Base-by-base conservation (phyloP, 257 asterid genomes). In the Solanum tarapatanum region DNA sequence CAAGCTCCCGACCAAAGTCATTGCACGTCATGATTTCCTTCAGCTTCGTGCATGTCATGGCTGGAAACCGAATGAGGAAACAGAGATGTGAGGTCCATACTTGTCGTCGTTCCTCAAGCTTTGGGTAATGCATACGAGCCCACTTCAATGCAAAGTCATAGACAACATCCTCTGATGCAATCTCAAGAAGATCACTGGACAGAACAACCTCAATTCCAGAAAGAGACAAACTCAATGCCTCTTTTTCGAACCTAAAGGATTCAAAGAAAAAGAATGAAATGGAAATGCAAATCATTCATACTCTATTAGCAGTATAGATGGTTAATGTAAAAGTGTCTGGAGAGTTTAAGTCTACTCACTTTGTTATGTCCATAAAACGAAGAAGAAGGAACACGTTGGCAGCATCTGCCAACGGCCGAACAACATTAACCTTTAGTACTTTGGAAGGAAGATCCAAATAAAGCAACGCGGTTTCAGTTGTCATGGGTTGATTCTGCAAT, bases 401-500 rank as follows among this genome's bases (percentile, higher is more conserved):
- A 79, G 95, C 98, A 87, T 95, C 95, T 12, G 93, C 90, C 72
- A 96, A 90, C 11, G 94, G 95, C 90, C 87, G 94, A 92, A 96
- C 96, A 14, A 94, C 93, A 82, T 94, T 94, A 12, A 94, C 93
- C 94, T 93, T 95, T 76, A 91, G 88, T 87, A 95, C 90, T 88
- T 90, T 93, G 11, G 91, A 94, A 74, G 98, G 99, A 92, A 96
- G 99, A 89, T 96, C 98, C 96, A 96, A 88, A 91, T 94, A 96
- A 11, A 92, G 98, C 90, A 95, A 89, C 8, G 99, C 99, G 64
- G 98, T 92, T 88, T 94, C 98, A 92, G 94, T 91, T 37, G 98
- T 94, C 99, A 95, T 95, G 39, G 94, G 98, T 80, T 91, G 89
- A 85, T 88, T 88, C 51, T 94, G 92, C 83, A 96, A 89, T 82